Evolutionary conservation across 306 rosid species (phyloP).

Genomic region (Delonix regia): DNA sequence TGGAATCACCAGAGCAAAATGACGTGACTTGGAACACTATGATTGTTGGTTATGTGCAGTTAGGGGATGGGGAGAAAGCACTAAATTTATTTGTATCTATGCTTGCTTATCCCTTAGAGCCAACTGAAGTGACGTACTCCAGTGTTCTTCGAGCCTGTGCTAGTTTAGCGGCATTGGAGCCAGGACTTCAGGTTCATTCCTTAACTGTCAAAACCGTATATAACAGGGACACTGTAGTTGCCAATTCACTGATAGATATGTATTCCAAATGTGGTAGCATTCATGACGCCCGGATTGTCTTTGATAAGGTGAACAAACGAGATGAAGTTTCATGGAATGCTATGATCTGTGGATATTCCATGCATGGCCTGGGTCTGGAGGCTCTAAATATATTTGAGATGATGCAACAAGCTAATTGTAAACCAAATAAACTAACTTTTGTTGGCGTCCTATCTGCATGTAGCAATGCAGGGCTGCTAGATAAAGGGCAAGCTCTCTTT

Average conservation of each 20-base stretch:
- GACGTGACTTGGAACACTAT: conserved; percentile 43
- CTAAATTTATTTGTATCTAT: conserved; percentile 35
- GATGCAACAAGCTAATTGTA: conserved; percentile 36
- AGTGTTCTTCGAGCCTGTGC: conserved; percentile 43
- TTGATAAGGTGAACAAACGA: conserved; percentile 36
- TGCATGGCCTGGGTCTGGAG: conserved; percentile 38
- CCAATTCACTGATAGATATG: conserved; percentile 46
- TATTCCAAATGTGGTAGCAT: conserved; percentile 45
- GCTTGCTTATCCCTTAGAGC: conserved; percentile 31
- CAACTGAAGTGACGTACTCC: conserved; percentile 46
- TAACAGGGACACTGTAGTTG: conserved; percentile 40
- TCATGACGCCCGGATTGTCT: conserved; percentile 36
- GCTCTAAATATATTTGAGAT: conserved; percentile 43
- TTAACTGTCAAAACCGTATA: conserved; percentile 36
- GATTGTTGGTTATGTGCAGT: conserved; percentile 44
- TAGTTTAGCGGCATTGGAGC: conserved; percentile 38
- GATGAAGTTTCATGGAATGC: conserved; percentile 47
- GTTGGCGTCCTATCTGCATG: conserved; percentile 46
- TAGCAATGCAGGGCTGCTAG: conserved; percentile 44
- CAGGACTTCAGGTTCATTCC: conserved; percentile 43
- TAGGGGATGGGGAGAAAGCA: conserved; percentile 45
- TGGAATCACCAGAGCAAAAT: conserved; percentile 25
- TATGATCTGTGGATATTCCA: conserved; percentile 45
- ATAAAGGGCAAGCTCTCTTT: conserved; percentile 38
- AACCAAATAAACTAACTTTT: conserved; percentile 42